Conservation (phyloP, 352 stramenopile genomes). For the Globisporangium echinulatum region DNA sequence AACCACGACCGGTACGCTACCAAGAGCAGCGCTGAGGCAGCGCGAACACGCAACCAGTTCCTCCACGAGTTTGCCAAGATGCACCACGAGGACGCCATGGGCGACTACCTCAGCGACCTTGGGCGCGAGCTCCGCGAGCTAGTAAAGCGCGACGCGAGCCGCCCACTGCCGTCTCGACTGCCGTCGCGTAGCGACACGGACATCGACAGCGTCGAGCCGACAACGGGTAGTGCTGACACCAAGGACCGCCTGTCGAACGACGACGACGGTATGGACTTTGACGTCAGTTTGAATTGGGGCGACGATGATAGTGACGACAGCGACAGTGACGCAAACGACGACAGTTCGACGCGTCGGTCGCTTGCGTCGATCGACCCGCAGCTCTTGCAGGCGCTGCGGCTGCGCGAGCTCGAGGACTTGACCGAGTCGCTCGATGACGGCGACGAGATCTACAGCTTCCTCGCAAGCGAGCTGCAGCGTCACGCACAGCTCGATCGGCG, state of each 20-base stretch:
- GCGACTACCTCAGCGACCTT: constrained; percentile 43
- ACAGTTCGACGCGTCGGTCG: background rate
- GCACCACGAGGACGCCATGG: constrained; percentile 43
- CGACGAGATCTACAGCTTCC: constrained; percentile 57
- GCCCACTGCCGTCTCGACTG: too few species aligned
- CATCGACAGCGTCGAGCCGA: background rate
- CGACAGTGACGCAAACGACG: background rate
- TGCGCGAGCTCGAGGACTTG: constrained; percentile 18
- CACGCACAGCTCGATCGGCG: constrained; percentile 21
- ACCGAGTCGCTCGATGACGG: constrained; percentile 33
- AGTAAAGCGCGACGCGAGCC: background rate
- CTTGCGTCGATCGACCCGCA: constrained; percentile 12
- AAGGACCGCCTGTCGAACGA: background rate
- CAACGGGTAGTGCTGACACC: background rate
- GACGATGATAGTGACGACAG: background rate
- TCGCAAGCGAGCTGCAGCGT: constrained; percentile 36
- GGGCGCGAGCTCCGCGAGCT: constrained; percentile 6
- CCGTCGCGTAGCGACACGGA: background rate
- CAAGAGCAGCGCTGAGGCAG: constrained; percentile 42
- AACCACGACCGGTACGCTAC: constrained; percentile 5
- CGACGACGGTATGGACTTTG: background rate
- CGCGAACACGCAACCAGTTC: constrained; percentile 30
- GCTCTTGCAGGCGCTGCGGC: constrained; percentile 3
- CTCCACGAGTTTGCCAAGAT: constrained; percentile 50
- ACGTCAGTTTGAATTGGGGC: constrained; percentile 19